These are phyloP conservation scores for Proteromonas lacertae DNA, from an alignment of 352 stramenopile genomes.

Conservation along the genomic window DNA sequence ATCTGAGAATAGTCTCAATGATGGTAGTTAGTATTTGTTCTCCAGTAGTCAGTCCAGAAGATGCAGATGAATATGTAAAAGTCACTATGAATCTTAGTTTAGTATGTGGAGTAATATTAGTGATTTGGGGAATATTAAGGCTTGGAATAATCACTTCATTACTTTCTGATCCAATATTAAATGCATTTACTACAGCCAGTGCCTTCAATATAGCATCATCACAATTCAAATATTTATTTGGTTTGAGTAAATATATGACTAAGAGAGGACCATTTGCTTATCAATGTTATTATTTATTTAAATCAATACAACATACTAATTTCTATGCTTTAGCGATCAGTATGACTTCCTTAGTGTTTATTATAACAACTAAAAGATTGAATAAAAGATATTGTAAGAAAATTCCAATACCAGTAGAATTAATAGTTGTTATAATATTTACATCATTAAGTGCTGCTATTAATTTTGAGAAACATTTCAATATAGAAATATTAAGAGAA, in stretches of 20 bases:
- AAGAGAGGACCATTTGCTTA: no score
- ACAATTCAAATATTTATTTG: conserved; percentile 38
- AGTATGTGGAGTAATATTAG: conserved; percentile 20
- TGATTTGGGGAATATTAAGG: conserved; percentile 25
- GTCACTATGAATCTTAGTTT: conserved; percentile 18
- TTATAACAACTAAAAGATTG: no score
- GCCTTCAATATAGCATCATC: conserved; percentile 44
- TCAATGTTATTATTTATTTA: no score
- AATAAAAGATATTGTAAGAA: no score
- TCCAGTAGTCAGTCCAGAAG: neutral
- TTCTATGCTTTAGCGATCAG: no score
- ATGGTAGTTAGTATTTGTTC: conserved; percentile 4
- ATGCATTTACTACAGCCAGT: conserved; percentile 37
- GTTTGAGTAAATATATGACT: conserved; percentile 18
- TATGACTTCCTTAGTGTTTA: no score
- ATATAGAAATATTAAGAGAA: no score
- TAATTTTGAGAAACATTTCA: no score
- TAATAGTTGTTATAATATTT: no score
- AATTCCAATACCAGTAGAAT: no score
- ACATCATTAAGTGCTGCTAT: no score
- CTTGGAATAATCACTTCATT: conserved; percentile 41
- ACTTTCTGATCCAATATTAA: conserved; percentile 38
- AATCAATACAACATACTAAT: no score
- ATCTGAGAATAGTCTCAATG: conserved; percentile 18
- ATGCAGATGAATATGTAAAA: neutral